Conservation (phyloP, 495 filamentous ascomycete genomes). For the Xylaria venustula region DNA sequence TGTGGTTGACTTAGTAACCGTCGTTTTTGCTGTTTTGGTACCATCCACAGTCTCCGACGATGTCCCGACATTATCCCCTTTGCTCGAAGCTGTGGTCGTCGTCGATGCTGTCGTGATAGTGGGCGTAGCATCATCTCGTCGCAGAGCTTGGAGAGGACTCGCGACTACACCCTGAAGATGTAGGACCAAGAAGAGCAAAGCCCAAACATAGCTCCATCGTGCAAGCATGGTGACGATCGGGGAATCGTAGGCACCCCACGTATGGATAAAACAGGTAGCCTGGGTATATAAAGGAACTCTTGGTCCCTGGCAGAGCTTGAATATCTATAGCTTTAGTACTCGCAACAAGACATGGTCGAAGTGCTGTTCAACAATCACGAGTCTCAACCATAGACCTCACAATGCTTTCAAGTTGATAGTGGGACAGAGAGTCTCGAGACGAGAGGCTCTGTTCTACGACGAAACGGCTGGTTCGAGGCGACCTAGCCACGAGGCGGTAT, state of each 20-base stretch:
- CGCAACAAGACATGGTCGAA: not conserved
- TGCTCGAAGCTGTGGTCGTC: constrained; percentile 18
- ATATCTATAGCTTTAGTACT: constrained; percentile 11
- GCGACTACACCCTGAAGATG: constrained; percentile 18
- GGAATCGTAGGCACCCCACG: not conserved
- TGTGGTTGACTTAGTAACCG: constrained; percentile 12
- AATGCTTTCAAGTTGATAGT: not conserved
- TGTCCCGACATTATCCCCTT: constrained; percentile 10
- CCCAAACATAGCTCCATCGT: constrained; percentile 18
- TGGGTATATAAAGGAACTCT: not conserved
- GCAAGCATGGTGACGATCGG: constrained; percentile 10
- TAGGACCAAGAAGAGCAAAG: constrained; percentile 31
- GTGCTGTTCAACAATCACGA: not conserved
- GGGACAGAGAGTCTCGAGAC: not conserved
- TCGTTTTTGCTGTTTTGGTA: not conserved
- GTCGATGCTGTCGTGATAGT: constrained; percentile 16
- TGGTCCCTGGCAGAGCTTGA: constrained; percentile 14
- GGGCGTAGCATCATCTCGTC: constrained; percentile 28
- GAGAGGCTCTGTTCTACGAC: not conserved
- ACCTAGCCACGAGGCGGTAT: not conserved
- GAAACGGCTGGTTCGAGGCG: not conserved
- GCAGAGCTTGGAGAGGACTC: constrained; percentile 9
- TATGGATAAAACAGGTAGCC: constrained; percentile 8
- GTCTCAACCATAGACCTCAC: not conserved
- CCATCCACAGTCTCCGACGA: constrained; percentile 7